These are phyloP conservation scores for Leccinellum rugosiceps DNA, from an alignment of 768 basidiomycete genomes.

Conservation along the genomic window DNA sequence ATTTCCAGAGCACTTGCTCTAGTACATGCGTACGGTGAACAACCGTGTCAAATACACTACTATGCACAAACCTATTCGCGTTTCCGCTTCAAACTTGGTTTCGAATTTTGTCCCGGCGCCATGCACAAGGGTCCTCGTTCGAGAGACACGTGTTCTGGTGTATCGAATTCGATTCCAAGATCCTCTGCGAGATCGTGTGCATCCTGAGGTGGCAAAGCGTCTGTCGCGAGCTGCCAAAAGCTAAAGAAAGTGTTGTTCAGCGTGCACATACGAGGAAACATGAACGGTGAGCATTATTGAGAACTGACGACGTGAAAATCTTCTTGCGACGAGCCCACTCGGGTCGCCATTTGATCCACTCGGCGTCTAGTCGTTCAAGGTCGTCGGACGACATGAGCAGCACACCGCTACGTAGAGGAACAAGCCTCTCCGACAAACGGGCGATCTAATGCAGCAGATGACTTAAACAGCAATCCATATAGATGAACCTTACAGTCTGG, in stretches of 20 bases:
- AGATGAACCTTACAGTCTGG: constrained; percentile 44
- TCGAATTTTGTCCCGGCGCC: constrained; percentile 23
- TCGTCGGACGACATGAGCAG: constrained; percentile 71
- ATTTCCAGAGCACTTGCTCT: background rate
- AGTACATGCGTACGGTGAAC: background rate
- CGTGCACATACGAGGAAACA: background rate
- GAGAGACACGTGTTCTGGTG: constrained; percentile 61
- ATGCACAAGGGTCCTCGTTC: constrained; percentile 63
- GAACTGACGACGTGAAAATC: constrained; percentile 47
- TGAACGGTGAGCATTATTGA: background rate
- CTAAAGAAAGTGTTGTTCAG: constrained; percentile 37
- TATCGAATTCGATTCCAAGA: constrained; percentile 78
- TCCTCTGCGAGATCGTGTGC: constrained; percentile 66
- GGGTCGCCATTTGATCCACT: constrained; percentile 77
- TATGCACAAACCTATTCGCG: constrained; percentile 27
- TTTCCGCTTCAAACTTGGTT: constrained; percentile 50
- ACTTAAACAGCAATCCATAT: constrained; percentile 11
- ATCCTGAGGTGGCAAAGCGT: constrained; percentile 64
- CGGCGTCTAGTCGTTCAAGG: constrained; percentile 60
- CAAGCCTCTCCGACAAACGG: constrained; percentile 47
- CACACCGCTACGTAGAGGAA: constrained; percentile 61
- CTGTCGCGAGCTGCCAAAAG: constrained; percentile 71
- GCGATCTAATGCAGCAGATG: constrained; percentile 39
- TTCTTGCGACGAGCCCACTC: constrained; percentile 81
- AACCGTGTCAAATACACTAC: background rate